Evolutionary conservation across 208 protist genomes (phyloP).

Genomic region (Leishmania tropica): DNA sequence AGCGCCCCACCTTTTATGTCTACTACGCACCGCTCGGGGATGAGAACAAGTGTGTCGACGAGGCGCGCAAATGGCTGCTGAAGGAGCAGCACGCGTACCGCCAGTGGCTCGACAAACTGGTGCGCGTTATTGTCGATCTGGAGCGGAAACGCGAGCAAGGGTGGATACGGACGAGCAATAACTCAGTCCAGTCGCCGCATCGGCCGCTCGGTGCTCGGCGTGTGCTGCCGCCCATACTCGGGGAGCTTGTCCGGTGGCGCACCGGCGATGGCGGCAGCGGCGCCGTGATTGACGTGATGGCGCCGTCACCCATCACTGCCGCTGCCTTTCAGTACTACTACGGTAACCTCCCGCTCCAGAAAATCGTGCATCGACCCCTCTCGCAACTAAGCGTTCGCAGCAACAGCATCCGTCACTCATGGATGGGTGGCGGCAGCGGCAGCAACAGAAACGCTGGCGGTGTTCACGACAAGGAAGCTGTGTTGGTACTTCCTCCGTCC

Average conservation of each 20-base stretch:
- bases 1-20: slow-evolving; percentile 48
- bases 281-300: slow-evolving; percentile 1
- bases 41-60: slow-evolving; percentile 48
- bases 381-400: not conserved
- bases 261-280: slow-evolving; percentile 15
- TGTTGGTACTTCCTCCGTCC: slow-evolving; percentile 16
- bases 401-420: not conserved
- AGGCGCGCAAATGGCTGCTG: slow-evolving; percentile 50
- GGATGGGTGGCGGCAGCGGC: not conserved
- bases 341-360: not conserved
- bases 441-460: not conserved
- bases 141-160: slow-evolving; percentile 29
- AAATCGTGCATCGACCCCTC: not conserved
- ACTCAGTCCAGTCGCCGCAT: slow-evolving; percentile 7
- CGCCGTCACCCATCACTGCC: slow-evolving; percentile 19
- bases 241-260: slow-evolving; percentile 65
- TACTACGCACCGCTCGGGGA: slow-evolving; percentile 69
- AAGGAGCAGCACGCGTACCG: slow-evolving; percentile 48
- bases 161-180: slow-evolving; percentile 7
- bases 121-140: slow-evolving; percentile 20
- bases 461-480: not conserved
- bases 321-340: slow-evolving; percentile 32
- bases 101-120: slow-evolving; percentile 38
- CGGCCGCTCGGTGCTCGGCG: slow-evolving; percentile 22
- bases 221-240: slow-evolving; percentile 49